Percentiles rank a stretch among this genome's conserved stretches.
Evolutionary conservation across 2,329 filamentous ascomycete species (phyloP).

Genomic region (Endoconidiophora laricicola): DNA sequence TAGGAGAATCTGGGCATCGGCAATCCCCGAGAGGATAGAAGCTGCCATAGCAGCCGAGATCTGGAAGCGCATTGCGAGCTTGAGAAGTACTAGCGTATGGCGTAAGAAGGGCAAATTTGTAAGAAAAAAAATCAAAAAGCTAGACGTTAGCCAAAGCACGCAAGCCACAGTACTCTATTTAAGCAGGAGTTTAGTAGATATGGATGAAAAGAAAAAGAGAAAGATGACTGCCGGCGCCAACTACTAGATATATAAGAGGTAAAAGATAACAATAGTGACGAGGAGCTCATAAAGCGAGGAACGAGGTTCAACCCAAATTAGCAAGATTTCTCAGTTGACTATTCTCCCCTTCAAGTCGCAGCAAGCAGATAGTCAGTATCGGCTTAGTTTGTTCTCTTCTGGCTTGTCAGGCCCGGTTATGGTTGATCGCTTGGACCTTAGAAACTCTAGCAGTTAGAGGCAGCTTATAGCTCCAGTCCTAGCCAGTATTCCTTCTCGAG

Average conservation of each 20-base stretch:
- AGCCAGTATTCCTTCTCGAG: background rate
- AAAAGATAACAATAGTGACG: background rate
- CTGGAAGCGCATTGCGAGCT: slow-evolving; percentile 11
- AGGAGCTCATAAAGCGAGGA: too few relatives aligned
- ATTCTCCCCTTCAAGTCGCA: too few relatives aligned
- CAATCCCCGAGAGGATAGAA: slow-evolving; percentile 21
- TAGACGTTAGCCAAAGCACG: background rate
- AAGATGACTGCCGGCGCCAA: background rate
- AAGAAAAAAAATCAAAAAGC: background rate
- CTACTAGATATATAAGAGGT: background rate
- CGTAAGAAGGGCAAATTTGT: background rate
- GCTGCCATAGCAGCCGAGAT: slow-evolving; percentile 9
- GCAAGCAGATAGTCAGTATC: too few relatives aligned
- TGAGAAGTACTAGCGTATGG: background rate
- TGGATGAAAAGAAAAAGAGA: background rate
- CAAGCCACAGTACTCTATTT: background rate
- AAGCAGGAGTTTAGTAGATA: background rate
- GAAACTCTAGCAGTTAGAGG: too few relatives aligned
- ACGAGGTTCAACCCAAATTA: too few relatives aligned
- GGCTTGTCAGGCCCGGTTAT: too few relatives aligned
- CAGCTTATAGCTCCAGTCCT: background rate
- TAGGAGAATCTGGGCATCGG: slow-evolving; percentile 49
- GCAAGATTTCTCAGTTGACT: too few relatives aligned
- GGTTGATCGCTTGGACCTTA: too few relatives aligned
- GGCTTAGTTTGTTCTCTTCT: too few relatives aligned